These are phyloP conservation scores for Stemphylium beticola DNA, from an alignment of 2,329 filamentous ascomycete species.

Conservation along the genomic window DNA sequence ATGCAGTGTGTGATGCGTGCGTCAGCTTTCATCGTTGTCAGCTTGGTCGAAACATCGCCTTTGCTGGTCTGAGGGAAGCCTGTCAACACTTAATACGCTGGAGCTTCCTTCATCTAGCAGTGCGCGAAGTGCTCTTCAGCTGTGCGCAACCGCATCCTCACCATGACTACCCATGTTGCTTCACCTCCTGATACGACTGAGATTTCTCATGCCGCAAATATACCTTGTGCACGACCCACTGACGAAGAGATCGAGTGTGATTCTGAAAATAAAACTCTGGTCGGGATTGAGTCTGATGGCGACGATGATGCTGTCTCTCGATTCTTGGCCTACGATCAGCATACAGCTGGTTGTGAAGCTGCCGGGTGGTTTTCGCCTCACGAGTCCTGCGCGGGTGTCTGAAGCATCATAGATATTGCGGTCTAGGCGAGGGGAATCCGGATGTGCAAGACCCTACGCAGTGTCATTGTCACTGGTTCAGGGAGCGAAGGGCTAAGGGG, in stretches of 20 bases:
- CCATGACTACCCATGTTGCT: too few species aligned
- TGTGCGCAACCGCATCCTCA: neutral
- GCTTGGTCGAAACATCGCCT: too few species aligned
- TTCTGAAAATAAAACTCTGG: constrained; percentile 10
- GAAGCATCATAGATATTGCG: too few species aligned
- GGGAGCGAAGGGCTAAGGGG: too few species aligned
- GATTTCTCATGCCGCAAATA: neutral
- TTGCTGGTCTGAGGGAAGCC: too few species aligned
- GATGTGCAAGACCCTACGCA: too few species aligned
- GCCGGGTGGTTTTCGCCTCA: neutral
- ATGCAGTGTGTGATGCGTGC: too few species aligned
- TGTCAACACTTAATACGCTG: too few species aligned
- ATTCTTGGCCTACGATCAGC: neutral
- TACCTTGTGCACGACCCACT: constrained; percentile 10
- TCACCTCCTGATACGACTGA: neutral
- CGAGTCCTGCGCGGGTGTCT: neutral
- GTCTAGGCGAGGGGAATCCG: too few species aligned
- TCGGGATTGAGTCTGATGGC: constrained; percentile 8
- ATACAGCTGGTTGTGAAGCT: constrained; percentile 3
- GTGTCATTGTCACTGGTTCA: too few species aligned
- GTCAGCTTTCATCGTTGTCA: too few species aligned
- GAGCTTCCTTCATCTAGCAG: too few species aligned
- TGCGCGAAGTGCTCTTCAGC: neutral
- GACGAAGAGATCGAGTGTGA: constrained; percentile 1
- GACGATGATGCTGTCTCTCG: neutral